phyloP scores from a whole-genome alignment of 352 stramenopile species.

The Phytopythium cucurbitacearum region DNA sequence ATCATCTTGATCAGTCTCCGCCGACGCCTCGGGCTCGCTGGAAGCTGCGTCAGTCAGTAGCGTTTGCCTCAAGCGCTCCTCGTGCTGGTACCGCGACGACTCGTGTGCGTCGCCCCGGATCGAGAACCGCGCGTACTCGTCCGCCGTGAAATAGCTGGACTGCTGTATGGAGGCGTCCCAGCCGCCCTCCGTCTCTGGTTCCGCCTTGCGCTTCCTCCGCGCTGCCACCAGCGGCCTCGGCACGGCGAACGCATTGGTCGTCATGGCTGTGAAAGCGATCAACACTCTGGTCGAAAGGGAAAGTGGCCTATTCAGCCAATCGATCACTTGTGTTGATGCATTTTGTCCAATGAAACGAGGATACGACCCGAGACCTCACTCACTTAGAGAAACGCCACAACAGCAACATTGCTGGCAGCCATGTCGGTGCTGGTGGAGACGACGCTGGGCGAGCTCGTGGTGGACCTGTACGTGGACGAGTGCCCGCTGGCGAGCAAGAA shows the following conservation, averaged over 20 bases:
- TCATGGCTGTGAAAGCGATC: not conserved
- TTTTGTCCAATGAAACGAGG: not conserved
- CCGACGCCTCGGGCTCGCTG: not conserved
- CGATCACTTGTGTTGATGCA: not conserved
- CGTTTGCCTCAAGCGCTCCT: slow-evolving; percentile 21
- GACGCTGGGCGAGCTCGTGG: slow-evolving; percentile 85
- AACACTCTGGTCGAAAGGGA: not conserved
- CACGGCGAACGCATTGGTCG: slow-evolving; percentile 35
- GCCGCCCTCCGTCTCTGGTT: not conserved
- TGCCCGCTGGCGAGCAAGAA: slow-evolving; percentile 85
- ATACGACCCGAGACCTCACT: too few species aligned
- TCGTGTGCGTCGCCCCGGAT: slow-evolving; percentile 15
- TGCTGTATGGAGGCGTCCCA: slow-evolving; percentile 10
- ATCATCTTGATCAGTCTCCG: not conserved
- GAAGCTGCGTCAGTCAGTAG: slow-evolving; percentile 10
- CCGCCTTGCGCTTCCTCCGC: slow-evolving; percentile 47
- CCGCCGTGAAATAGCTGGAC: slow-evolving; percentile 15
- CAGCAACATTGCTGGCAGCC: not conserved
- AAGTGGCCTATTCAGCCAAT: not conserved
- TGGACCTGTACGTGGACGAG: slow-evolving; percentile 89
- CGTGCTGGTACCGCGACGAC: slow-evolving; percentile 17
- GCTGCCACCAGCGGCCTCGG: slow-evolving; percentile 34
- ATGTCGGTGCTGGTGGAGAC: slow-evolving; percentile 95
- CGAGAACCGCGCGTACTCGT: slow-evolving; percentile 35
- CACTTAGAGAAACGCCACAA: too few species aligned